Conservation (phyloP, 1,139 yeast species). For the Candida labiduridarum region DNA sequence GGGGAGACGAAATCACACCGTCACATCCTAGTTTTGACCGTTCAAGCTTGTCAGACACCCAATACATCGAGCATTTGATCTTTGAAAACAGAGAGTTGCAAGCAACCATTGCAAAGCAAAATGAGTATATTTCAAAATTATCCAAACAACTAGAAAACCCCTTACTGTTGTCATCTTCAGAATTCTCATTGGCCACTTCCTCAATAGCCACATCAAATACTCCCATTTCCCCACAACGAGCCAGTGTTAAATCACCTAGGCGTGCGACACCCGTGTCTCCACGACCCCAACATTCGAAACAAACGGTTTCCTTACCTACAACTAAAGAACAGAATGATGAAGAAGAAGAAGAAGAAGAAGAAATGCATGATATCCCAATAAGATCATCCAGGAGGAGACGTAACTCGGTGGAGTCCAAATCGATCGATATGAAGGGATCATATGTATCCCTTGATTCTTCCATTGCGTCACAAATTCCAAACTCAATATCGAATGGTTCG, state of each 20-base stretch:
- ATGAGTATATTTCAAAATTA: constrained; percentile 7
- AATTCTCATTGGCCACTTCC: background rate
- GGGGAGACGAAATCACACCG: constrained; percentile 28
- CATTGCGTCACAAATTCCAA: constrained; percentile 5
- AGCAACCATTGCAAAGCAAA: constrained; percentile 10
- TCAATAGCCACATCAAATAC: background rate
- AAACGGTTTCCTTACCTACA: background rate
- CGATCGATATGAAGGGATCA: constrained; percentile 4
- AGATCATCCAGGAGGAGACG: constrained; percentile 18
- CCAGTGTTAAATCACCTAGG: background rate
- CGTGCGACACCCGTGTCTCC: background rate
- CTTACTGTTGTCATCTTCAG: background rate
- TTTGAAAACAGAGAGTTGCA: constrained; percentile 41
- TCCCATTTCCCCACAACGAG: background rate
- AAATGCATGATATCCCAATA: constrained; percentile 14
- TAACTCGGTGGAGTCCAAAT: constrained; percentile 9
- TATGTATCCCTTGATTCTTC: constrained; percentile 7
- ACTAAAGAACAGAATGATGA: background rate
- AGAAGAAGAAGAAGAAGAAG: background rate
- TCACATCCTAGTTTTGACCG: constrained; percentile 43
- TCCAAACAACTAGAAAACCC: background rate
- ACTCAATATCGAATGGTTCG: constrained; percentile 8
- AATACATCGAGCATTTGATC: constrained; percentile 38
- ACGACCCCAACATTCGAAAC: background rate
- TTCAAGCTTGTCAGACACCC: constrained; percentile 28